Evolutionary conservation across 2,329 filamentous ascomycete genomes (phyloP).

Genomic region (Ceratocystis alfenasii): DNA sequence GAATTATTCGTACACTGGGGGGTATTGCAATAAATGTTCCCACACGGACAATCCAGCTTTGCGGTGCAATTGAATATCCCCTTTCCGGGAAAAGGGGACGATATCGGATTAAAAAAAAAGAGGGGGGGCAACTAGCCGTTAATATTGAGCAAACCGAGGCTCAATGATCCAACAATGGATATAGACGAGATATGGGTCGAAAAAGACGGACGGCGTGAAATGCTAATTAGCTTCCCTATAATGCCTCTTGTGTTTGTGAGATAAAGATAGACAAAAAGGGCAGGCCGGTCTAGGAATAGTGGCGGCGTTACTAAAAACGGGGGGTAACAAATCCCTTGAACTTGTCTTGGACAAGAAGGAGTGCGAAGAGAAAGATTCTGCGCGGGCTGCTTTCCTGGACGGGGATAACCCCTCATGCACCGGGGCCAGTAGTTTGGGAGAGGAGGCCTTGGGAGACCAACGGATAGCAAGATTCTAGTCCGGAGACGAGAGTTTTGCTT

Average conservation of each 20-base stretch:
- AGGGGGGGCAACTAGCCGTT: constrained; percentile 15
- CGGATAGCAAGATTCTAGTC: constrained; percentile 6
- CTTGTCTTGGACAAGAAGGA: constrained; percentile 5
- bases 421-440: background rate
- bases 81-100: constrained; percentile 20
- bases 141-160: constrained; percentile 3
- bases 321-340: background rate
- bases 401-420: constrained; percentile 22
- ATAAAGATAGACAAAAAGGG: background rate
- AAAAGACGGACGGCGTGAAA: too few species aligned
- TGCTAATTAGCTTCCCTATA: too few species aligned
- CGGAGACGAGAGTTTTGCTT: background rate
- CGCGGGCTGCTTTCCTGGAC: constrained; percentile 18
- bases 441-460: constrained; percentile 18
- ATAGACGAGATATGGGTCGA: background rate
- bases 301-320: background rate
- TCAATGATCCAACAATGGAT: constrained; percentile 18
- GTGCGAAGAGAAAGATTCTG: constrained; percentile 19
- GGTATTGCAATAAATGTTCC: constrained; percentile 14
- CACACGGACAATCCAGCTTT: constrained; percentile 19
- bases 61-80: constrained; percentile 14
- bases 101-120: constrained; percentile 12
- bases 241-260: background rate
- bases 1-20: constrained; percentile 18
- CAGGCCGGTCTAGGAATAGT: background rate